Evolutionary conservation across 1,284 basidiomycete species (phyloP).

Genomic region (Gomphus sp.): DNA sequence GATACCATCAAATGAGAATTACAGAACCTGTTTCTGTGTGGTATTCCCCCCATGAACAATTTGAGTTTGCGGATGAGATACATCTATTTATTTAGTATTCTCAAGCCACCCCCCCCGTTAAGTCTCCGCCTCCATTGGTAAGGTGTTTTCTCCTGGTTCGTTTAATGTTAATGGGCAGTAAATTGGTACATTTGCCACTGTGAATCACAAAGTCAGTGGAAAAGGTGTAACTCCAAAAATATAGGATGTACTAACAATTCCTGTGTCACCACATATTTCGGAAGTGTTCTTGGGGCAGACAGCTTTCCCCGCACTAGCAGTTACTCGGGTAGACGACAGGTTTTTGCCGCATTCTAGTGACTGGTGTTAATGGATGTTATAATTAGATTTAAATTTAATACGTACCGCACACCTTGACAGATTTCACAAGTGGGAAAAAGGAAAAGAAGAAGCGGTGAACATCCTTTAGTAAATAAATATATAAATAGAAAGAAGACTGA

Average conservation of each 20-base stretch:
- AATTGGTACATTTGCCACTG: conserved; percentile 10
- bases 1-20: too few species aligned
- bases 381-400: neutral
- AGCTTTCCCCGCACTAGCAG: neutral
- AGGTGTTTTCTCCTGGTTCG: neutral
- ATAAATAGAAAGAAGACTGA: neutral
- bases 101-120: too few species aligned
- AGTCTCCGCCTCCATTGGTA: too few species aligned
- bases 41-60: too few species aligned
- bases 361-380: neutral
- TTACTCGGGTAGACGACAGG: neutral
- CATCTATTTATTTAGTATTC: too few species aligned
- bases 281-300: neutral
- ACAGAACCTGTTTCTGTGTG: too few species aligned
- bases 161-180: neutral
- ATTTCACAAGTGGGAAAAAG: neutral
- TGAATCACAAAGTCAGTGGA: too few species aligned
- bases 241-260: neutral
- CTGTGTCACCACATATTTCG: conserved; percentile 7
- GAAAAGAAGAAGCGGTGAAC: neutral
- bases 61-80: too few species aligned
- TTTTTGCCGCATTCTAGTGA: conserved; percentile 4
- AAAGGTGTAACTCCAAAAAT: too few species aligned
- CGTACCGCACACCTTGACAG: conserved; percentile 3
- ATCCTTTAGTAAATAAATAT: neutral